Percentiles rank a stretch among this genome's conserved stretches.
These are phyloP conservation scores for Fusarium mexicanum DNA, from an alignment of 2,329 filamentous ascomycete genomes.

Conservation along the genomic window DNA sequence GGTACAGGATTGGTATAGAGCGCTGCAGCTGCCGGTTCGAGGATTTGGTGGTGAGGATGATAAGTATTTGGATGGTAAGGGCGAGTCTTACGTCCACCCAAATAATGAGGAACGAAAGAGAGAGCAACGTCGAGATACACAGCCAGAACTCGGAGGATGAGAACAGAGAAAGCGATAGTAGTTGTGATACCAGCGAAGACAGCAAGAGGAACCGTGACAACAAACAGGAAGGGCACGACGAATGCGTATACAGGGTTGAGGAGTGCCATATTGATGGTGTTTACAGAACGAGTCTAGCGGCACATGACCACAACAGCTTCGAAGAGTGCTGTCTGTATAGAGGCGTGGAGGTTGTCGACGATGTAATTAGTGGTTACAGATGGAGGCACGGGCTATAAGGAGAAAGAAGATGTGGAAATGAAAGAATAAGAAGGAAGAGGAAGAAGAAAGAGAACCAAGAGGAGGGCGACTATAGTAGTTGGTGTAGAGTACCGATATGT, in stretches of 20 bases:
- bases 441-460: background rate
- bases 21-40: conserved; percentile 6
- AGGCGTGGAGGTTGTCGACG: conserved; percentile 10
- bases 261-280: conserved; percentile 55
- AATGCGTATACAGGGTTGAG: conserved; percentile 65
- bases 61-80: conserved; percentile 38
- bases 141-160: conserved; percentile 68
- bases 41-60: conserved; percentile 22
- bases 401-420: background rate
- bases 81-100: conserved; percentile 54
- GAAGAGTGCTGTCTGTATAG: background rate
- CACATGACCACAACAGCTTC: conserved; percentile 32
- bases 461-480: conserved; percentile 7
- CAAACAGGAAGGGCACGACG: conserved; percentile 68
- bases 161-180: conserved; percentile 67
- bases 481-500: conserved; percentile 13
- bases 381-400: background rate
- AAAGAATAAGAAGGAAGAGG: background rate
- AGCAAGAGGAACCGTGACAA: conserved; percentile 71
- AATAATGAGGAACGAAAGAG: conserved; percentile 65
- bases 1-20: conserved; percentile 8
- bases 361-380: conserved; percentile 3
- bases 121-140: conserved; percentile 72
- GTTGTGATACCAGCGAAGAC: conserved; percentile 72
- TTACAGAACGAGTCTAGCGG: conserved; percentile 29